phyloP scores from a whole-genome alignment of 441 rosid genomes.

The Kokia cookei region DNA sequence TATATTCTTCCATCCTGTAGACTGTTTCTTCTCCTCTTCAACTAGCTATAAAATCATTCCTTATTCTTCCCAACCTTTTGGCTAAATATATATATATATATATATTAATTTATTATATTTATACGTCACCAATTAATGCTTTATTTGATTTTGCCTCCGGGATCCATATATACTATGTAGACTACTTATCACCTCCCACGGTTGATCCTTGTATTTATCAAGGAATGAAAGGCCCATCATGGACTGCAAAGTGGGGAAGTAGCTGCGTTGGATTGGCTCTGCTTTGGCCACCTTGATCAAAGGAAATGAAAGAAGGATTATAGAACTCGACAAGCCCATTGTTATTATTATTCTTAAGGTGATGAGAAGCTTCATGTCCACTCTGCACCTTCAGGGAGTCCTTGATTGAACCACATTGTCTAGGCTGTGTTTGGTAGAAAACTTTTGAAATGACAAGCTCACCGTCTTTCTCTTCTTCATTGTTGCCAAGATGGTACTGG shows the following conservation, averaged over 20 bases:
- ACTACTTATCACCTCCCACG: neutral
- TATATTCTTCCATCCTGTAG: neutral
- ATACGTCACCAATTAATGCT: neutral
- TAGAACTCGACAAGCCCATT: conserved; percentile 32
- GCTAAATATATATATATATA: neutral
- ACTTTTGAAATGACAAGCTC: conserved; percentile 60
- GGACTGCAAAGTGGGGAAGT: conserved; percentile 53
- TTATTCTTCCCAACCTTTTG: conserved; percentile 10
- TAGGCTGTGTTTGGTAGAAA: conserved; percentile 65
- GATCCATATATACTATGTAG: neutral
- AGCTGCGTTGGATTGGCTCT: conserved; percentile 31
- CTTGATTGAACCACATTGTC: conserved; percentile 45
- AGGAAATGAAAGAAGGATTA: conserved; percentile 37
- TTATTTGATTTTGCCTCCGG: neutral
- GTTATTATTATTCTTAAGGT: conserved; percentile 14
- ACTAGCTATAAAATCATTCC: neutral
- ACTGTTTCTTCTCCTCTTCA: neutral
- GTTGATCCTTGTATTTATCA: conserved; percentile 11
- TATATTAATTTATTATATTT: neutral
- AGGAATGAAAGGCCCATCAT: conserved; percentile 57
- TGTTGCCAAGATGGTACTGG: conserved; percentile 53
- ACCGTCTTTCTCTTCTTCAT: conserved; percentile 62
- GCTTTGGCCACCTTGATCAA: conserved; percentile 35
- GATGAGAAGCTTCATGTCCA: neutral
- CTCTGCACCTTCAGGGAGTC: conserved; percentile 19